phyloP scores from a whole-genome alignment of 1,284 basidiomycete genomes.

The Xerocomus cyaneibrunnescens region DNA sequence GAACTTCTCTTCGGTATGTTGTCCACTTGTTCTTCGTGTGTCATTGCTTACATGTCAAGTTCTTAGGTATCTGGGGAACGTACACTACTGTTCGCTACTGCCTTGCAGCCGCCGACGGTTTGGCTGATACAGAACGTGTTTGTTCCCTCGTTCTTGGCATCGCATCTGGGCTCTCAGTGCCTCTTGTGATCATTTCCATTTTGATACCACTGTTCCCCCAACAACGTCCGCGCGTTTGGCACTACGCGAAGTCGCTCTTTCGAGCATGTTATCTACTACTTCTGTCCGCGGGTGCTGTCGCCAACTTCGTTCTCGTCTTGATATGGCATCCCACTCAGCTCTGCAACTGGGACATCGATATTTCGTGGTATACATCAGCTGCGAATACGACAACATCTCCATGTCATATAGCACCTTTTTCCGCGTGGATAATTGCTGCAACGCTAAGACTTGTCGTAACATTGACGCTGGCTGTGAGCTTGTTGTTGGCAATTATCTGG shows the following conservation, averaged over 20 bases:
- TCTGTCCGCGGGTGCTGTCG: slow-evolving; percentile 49
- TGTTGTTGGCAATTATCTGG: neutral
- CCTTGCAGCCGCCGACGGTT: slow-evolving; percentile 48
- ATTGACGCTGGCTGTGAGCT: slow-evolving; percentile 47
- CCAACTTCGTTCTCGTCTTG: slow-evolving; percentile 54
- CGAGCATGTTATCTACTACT: slow-evolving; percentile 48
- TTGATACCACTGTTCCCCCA: slow-evolving; percentile 44
- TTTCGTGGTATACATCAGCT: slow-evolving; percentile 52
- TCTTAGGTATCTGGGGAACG: slow-evolving; percentile 53
- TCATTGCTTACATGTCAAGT: neutral
- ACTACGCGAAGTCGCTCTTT: slow-evolving; percentile 28
- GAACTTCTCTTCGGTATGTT: slow-evolving; percentile 49
- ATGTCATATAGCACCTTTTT: slow-evolving; percentile 44
- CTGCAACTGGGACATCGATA: slow-evolving; percentile 62
- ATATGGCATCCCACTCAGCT: slow-evolving; percentile 44
- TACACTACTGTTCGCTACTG: slow-evolving; percentile 66
- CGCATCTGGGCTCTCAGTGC: slow-evolving; percentile 55
- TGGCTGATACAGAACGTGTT: slow-evolving; percentile 41
- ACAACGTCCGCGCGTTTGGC: slow-evolving; percentile 11
- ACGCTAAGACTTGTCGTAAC: slow-evolving; percentile 54
- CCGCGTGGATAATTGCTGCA: slow-evolving; percentile 52
- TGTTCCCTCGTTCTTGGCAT: slow-evolving; percentile 58
- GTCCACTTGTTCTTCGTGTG: slow-evolving; percentile 15
- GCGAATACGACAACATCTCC: slow-evolving; percentile 20
- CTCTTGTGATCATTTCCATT: slow-evolving; percentile 48